Conservation (phyloP, 2,329 filamentous ascomycete species). For the Bipolaris zeicola region DNA sequence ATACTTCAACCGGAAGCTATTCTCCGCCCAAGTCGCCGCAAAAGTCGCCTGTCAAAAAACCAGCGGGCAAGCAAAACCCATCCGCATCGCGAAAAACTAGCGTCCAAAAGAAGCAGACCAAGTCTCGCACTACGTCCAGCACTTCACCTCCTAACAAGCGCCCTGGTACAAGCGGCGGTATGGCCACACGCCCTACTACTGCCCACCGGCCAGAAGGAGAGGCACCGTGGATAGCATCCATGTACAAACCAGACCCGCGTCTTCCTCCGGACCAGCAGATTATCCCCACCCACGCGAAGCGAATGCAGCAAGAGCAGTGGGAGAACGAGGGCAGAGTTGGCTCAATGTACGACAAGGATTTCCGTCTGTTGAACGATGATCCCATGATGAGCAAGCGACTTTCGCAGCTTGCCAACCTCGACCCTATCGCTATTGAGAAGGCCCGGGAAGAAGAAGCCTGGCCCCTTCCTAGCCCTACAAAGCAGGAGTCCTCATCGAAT, state of each 20-base stretch:
- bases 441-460: conserved; percentile 37
- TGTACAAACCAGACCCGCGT: conserved; percentile 94
- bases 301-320: conserved; percentile 93
- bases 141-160: conserved; percentile 55
- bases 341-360: conserved; percentile 83
- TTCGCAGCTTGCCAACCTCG: conserved; percentile 35
- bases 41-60: conserved; percentile 48
- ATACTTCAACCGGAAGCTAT: conserved; percentile 30
- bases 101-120: conserved; percentile 37
- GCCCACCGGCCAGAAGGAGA: conserved; percentile 86
- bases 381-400: conserved; percentile 50
- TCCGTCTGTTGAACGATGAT: conserved; percentile 76
- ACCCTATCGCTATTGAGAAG: conserved; percentile 37
- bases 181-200: conserved; percentile 58
- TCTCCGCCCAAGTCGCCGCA: conserved; percentile 39
- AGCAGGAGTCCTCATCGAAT: conserved; percentile 22
- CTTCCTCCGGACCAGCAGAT: conserved; percentile 95
- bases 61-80: conserved; percentile 45
- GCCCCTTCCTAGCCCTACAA: conserved; percentile 45
- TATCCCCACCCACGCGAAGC: conserved; percentile 88
- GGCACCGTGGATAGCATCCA: conserved; percentile 90
- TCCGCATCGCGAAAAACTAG: conserved; percentile 43
- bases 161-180: conserved; percentile 68
- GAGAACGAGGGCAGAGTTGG: conserved; percentile 88
- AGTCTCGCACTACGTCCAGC: conserved; percentile 41